phyloP scores from a whole-genome alignment of 73 alveolate species.

The Tetrahymena elliotti region DNA sequence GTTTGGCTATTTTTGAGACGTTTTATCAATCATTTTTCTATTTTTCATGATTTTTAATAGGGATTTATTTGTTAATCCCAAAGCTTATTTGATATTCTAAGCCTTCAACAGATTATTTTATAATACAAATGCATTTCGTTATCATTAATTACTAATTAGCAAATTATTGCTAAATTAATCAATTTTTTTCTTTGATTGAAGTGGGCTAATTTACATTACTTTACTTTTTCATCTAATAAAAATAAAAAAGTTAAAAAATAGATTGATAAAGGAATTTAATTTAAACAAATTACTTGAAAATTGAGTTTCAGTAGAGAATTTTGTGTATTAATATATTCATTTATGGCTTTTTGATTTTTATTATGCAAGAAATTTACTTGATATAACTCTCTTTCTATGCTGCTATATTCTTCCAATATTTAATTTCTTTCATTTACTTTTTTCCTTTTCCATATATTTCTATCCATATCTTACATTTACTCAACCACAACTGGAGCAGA shows the following conservation, averaged over 20 bases:
- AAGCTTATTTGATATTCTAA: too few relatives aligned
- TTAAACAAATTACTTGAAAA: not conserved
- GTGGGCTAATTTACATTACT: not conserved
- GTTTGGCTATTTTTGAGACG: not conserved
- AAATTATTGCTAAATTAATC: not conserved
- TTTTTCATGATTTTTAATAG: too few relatives aligned
- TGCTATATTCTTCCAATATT: not conserved
- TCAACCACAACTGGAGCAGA: not conserved
- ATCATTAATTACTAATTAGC: not conserved
- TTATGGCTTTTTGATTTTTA: not conserved
- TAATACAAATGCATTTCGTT: not conserved
- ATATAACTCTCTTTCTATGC: not conserved
- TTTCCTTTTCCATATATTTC: not conserved
- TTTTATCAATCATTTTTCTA: not conserved
- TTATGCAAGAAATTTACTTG: not conserved
- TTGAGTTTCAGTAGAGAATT: not conserved
- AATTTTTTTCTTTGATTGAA: not conserved
- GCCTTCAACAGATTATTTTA: not conserved
- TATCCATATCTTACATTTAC: not conserved
- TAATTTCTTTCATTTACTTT: not conserved
- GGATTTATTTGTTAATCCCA: not conserved
- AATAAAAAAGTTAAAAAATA: not conserved
- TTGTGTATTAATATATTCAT: not conserved
- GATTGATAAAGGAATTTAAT: not conserved
- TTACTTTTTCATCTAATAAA: not conserved